Base-by-base conservation (phyloP, 768 basidiomycete species). In the Agaricus sinodeliciosus region DNA sequence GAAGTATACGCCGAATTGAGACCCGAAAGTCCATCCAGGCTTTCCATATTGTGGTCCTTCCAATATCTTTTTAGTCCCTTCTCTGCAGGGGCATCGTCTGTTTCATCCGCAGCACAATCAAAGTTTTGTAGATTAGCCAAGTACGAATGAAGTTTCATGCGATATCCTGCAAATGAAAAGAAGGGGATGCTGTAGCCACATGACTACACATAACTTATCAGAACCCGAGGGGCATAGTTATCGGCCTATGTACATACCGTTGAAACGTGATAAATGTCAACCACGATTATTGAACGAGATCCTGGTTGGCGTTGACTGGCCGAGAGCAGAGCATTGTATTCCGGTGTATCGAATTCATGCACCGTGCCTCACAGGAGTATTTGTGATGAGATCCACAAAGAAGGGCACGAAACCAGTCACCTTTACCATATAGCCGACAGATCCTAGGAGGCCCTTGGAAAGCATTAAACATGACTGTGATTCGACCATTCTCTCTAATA, bases 371-470 rank as follows among this genome's bases (percentile, higher is more conserved):
- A 18, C 26, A 9, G 22, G 25, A 39, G 25, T 16, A 37, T n/a
- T 16, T 6, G 34, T 22, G 19, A 40, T 25, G 31, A 41, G n/a
- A 8, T 18, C 28, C 11, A 42, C 13, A 37, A 13, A 7, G 28
- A 15, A 19, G 13, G 27, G 25, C 28, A 22, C 4, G 19, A 4
- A 35, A 49, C 15, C 11, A 40, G 19, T 18, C 42, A 78, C 82
- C 81, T 64, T 60, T 78, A 9, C 82, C 82, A 60, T 78, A 86
- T 11, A 85, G 67, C 18, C 83, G 70, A n/a, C 76, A 60, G 57
- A 84, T 82, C 15, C 73, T 72, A 0, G 82, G 80, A 0, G 78
- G 74, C 2, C 81, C 82, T 40, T 80, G 75, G 44, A 85, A 84
- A 0, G 81, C 80, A 54, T 68, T 70, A 65, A 86, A 84, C 63